Evolutionary conservation across 2,329 filamentous ascomycete genomes (phyloP), one percentile per base, ranked within the genome.

Genomic region (Colletotrichum sp.): DNA sequence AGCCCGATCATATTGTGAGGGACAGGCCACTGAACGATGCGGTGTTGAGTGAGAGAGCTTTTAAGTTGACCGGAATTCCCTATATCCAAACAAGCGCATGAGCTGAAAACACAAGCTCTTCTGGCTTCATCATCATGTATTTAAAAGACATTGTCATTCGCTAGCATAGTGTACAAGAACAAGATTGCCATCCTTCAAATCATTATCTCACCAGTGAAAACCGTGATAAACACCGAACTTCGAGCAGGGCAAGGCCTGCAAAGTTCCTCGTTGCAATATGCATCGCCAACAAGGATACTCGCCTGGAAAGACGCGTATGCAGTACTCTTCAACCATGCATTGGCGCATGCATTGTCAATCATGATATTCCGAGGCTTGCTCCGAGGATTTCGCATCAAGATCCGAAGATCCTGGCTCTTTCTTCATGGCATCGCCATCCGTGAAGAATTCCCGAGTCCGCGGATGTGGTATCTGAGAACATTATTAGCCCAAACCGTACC

Each of bases 11-110:
- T 15, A 79, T 85, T 75, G 85, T 85, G 43, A 80, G 85, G 18
- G 79, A 81, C 15, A 79, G 81, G 77, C 86, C 87, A 1, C 77
- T 85, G 3, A 84, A 86, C 61, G 85, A 86, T 74, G 83, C 85
- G 0, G 72, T 80, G 27, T 77, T 88, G 36, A 80, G 80, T 72
- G 86, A 88, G 80, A 77, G 86, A 28, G 85, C 84, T 1, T 87
- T 85, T 78, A 87, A 84, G 78, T 78, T 89, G 68, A 89, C 87
- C 3, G 87, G 87, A 4, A 87, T 89, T 75, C 87, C 87, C 13
- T 89, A 88, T 22, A 79, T 82, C 36, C 75, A 78, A 66, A 76
- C 52, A 10, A 75, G 65, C 25, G 32, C 10, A 16, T 39, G n/a
- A 66, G 27, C 16, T 6, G 16, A 5, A 28, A 61, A 12, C n/a